A percentile compares a stretch with the other conserved stretches of the same genome.
phyloP scores from a whole-genome alignment of 2,329 filamentous ascomycete genomes.

The Rachicladosporium sp. region DNA sequence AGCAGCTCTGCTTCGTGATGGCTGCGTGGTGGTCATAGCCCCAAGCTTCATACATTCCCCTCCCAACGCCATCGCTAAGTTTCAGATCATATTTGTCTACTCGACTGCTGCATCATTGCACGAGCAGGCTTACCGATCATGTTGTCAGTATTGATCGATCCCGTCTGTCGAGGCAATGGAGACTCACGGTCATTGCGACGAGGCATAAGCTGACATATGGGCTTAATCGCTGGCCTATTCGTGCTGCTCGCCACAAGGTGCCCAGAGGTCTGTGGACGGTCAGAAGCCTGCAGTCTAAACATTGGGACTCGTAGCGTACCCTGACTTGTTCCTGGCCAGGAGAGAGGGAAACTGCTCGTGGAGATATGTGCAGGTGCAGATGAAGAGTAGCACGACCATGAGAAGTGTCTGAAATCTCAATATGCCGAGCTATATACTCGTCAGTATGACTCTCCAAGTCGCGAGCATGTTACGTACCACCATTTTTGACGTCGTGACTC shows the following conservation, averaged over 20 bases:
- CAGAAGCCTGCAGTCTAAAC: not conserved
- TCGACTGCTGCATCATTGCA: not conserved
- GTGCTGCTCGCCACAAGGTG: slow-evolving; percentile 91
- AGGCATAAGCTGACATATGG: slow-evolving; percentile 94
- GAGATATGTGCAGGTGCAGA: slow-evolving; percentile 90
- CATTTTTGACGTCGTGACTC: too few species aligned
- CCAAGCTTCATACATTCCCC: too few species aligned
- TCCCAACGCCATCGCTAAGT: too few species aligned
- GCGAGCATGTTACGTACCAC: too few species aligned
- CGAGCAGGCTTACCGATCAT: slow-evolving; percentile 5
- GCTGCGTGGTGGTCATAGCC: too few species aligned
- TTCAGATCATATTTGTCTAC: too few species aligned
- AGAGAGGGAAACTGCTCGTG: slow-evolving; percentile 81
- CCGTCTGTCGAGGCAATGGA: not conserved
- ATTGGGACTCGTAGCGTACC: slow-evolving; percentile 41
- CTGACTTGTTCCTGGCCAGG: slow-evolving; percentile 86
- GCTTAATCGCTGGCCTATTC: slow-evolving; percentile 83
- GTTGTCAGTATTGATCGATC: not conserved
- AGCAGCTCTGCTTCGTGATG: too few species aligned
- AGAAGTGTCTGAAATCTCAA: slow-evolving; percentile 99
- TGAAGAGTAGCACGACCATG: slow-evolving; percentile 83
- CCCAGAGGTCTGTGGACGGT: slow-evolving; percentile 36
- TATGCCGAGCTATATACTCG: slow-evolving; percentile 60
- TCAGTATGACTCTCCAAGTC: too few species aligned
- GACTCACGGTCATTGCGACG: slow-evolving; percentile 76